Conservation (phyloP, 768 basidiomycete species). For the Amanita rubescens region DNA sequence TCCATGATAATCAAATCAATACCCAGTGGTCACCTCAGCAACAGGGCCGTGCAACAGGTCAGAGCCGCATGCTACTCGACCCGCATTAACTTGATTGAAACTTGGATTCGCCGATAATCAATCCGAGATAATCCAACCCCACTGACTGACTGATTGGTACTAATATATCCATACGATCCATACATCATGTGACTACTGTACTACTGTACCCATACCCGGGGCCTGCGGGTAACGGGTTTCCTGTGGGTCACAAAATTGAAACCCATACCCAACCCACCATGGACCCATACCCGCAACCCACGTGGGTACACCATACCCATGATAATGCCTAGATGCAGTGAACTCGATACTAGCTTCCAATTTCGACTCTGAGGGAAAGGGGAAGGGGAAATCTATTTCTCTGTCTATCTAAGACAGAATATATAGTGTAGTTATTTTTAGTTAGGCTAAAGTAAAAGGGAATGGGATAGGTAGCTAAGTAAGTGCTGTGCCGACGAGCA, state of each 20-base stretch:
- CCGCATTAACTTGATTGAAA: neutral
- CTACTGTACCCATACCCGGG: neutral
- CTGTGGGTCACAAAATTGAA: neutral
- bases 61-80: neutral
- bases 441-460: no score
- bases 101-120: neutral
- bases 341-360: no score
- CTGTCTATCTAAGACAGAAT: no score
- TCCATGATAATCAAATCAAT: no score
- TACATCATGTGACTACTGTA: neutral
- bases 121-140: neutral
- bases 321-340: neutral
- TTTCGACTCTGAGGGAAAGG: no score
- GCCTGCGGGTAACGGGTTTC: neutral
- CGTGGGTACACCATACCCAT: neutral
- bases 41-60: neutral
- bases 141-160: neutral
- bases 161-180: neutral
- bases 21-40: no score
- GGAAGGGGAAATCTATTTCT: no score
- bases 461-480: no score
- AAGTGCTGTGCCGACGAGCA: no score
- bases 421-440: no score
- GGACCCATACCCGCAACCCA: neutral
- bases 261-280: neutral